These are phyloP conservation scores for Fusarium anthophilum DNA, from an alignment of 2,329 filamentous ascomycete genomes.

Conservation along the genomic window DNA sequence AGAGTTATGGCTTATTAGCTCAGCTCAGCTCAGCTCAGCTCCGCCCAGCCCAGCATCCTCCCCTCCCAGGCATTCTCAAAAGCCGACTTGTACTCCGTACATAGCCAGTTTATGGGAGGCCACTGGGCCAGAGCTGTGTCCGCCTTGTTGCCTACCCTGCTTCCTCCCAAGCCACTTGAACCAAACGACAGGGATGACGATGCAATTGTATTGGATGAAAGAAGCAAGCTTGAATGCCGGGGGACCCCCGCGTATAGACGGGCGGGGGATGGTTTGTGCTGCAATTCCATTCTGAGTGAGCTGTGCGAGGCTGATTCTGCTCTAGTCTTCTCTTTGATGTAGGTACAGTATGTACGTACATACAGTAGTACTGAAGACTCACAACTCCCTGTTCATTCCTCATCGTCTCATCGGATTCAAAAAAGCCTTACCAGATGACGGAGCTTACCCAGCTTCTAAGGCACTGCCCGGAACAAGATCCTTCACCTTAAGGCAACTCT, in stretches of 20 bases:
- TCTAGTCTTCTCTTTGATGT: not conserved
- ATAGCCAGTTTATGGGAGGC: not conserved
- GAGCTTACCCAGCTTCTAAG: not conserved
- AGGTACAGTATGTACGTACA: not conserved
- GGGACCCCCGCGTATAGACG: not conserved
- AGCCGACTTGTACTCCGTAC: not conserved
- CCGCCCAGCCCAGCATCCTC: not conserved
- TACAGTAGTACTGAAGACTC: not conserved
- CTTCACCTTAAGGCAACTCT: not conserved
- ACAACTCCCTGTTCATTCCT: not conserved
- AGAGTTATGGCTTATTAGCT: not conserved
- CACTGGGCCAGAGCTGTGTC: slow-evolving; percentile 27
- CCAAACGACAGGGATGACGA: slow-evolving; percentile 22
- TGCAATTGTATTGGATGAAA: slow-evolving; percentile 21
- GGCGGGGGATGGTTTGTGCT: slow-evolving; percentile 9
- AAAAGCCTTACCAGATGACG: not conserved
- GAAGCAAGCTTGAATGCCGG: not conserved
- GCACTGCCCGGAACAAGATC: not conserved
- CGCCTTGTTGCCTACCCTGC: slow-evolving; percentile 42
- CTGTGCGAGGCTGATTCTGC: slow-evolving; percentile 34
- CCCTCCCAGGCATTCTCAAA: slow-evolving; percentile 18
- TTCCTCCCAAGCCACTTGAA: slow-evolving; percentile 28
- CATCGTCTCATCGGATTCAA: not conserved
- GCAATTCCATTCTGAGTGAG: slow-evolving; percentile 34
- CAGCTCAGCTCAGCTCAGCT: slow-evolving; percentile 6